Conservation (phyloP, 2,329 filamentous ascomycete species). For the Clonostachys rhizophaga region DNA sequence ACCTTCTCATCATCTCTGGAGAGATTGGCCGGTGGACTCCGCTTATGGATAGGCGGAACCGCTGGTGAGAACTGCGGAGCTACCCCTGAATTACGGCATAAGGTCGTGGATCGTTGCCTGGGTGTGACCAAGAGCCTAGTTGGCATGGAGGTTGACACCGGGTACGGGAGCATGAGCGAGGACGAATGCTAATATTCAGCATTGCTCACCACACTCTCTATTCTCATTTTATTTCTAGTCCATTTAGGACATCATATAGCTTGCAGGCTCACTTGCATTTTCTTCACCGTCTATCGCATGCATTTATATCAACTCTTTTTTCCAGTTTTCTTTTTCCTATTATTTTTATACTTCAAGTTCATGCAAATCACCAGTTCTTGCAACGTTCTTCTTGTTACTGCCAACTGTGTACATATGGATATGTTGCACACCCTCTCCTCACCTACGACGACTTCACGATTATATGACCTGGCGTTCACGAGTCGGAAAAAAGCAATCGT, state of each 20-base stretch:
- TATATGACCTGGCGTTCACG: too few species aligned
- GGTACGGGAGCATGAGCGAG: slow-evolving; percentile 55
- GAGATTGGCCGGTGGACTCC: slow-evolving; percentile 49
- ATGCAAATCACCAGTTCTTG: too few species aligned
- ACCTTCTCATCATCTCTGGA: slow-evolving; percentile 46
- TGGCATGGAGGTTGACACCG: slow-evolving; percentile 56
- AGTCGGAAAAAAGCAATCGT: too few species aligned
- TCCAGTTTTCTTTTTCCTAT: not conserved
- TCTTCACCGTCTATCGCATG: too few species aligned
- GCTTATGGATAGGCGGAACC: slow-evolving; percentile 55
- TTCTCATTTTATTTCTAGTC: too few species aligned
- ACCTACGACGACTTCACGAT: too few species aligned
- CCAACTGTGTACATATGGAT: too few species aligned
- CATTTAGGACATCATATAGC: too few species aligned
- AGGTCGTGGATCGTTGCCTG: slow-evolving; percentile 52
- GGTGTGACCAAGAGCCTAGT: slow-evolving; percentile 50
- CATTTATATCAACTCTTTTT: not conserved
- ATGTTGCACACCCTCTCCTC: too few species aligned
- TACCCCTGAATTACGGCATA: slow-evolving; percentile 42
- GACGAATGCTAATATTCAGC: not conserved
- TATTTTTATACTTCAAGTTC: not conserved
- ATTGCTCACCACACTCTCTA: too few species aligned
- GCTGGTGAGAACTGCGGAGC: slow-evolving; percentile 47
- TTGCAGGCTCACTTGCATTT: too few species aligned
- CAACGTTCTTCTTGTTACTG: too few species aligned